phyloP scores from a whole-genome alignment of 1,139 yeast genomes.

The Taphrina sp. region DNA sequence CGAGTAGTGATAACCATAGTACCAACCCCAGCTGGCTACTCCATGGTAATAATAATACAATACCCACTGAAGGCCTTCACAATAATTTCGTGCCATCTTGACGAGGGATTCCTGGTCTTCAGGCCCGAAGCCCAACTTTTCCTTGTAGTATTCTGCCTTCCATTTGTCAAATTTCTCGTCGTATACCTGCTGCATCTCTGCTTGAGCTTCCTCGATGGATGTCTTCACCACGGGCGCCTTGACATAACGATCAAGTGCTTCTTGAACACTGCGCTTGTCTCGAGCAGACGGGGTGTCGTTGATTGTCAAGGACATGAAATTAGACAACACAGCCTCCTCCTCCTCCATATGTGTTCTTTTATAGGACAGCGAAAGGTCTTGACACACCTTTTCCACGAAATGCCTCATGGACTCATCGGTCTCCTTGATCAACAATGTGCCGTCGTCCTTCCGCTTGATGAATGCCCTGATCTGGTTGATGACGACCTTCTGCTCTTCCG shows the following conservation, averaged over 20 bases:
- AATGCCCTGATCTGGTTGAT: conserved; percentile 46
- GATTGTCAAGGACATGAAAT: conserved; percentile 23
- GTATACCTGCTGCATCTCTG: conserved; percentile 43
- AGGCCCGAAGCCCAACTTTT: conserved; percentile 68
- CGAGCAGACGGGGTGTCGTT: conserved; percentile 37
- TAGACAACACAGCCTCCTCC: conserved; percentile 50
- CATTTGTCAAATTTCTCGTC: conserved; percentile 63
- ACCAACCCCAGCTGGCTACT: conserved; percentile 95
- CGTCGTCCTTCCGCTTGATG: conserved; percentile 8
- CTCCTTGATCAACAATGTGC: conserved; percentile 25
- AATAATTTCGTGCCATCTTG: conserved; percentile 71
- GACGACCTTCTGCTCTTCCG: conserved; percentile 69
- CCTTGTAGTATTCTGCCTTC: conserved; percentile 79
- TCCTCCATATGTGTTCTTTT: conserved; percentile 63
- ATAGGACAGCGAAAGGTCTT: conserved; percentile 53
- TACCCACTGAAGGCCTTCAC: conserved; percentile 97
- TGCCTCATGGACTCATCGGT: conserved; percentile 39
- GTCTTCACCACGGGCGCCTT: conserved; percentile 65
- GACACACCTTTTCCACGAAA: conserved; percentile 41
- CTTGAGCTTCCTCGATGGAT: conserved; percentile 61
- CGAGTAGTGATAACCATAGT: conserved; percentile 79
- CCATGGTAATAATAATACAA: conserved; percentile 85
- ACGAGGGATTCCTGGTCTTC: conserved; percentile 54
- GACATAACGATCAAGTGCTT: conserved; percentile 55
- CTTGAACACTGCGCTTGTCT: conserved; percentile 39